Percentiles rank a stretch among this genome's conserved stretches.
Evolutionary conservation across 2,329 filamentous ascomycete species (phyloP).

Genomic region (Trichoderma sp.): DNA sequence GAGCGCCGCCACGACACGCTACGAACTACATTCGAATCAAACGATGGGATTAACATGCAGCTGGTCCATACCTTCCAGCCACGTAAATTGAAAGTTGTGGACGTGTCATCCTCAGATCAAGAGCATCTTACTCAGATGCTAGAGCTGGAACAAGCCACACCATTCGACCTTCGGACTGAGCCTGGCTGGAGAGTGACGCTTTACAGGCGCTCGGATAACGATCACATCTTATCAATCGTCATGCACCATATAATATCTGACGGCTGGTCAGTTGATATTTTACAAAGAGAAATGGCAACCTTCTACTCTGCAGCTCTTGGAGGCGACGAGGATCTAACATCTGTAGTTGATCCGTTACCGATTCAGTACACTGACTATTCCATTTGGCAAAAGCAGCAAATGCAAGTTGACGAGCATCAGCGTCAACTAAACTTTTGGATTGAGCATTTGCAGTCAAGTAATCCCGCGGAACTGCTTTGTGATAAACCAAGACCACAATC

Average conservation of each 20-base stretch:
- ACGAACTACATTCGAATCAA: not conserved
- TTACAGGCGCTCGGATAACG: not conserved
- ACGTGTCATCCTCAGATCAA: not conserved
- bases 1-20: not conserved
- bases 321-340: not conserved
- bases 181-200: not conserved
- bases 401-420: not conserved
- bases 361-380: not conserved
- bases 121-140: not conserved
- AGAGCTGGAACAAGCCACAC: not conserved
- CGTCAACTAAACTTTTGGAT: not conserved
- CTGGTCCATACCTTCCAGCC: not conserved
- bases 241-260: not conserved
- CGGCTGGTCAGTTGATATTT: not conserved
- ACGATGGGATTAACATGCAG: not conserved
- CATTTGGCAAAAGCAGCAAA: not conserved
- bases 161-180: not conserved
- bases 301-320: not conserved
- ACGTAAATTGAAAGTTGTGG: not conserved
- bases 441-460: not conserved
- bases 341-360: not conserved
- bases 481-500: not conserved
- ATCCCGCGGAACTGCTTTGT: not conserved
- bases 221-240: not conserved
- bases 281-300: not conserved